Base-by-base conservation (phyloP, 345 rosid genomes). In the Schrenkiella parvula region DNA sequence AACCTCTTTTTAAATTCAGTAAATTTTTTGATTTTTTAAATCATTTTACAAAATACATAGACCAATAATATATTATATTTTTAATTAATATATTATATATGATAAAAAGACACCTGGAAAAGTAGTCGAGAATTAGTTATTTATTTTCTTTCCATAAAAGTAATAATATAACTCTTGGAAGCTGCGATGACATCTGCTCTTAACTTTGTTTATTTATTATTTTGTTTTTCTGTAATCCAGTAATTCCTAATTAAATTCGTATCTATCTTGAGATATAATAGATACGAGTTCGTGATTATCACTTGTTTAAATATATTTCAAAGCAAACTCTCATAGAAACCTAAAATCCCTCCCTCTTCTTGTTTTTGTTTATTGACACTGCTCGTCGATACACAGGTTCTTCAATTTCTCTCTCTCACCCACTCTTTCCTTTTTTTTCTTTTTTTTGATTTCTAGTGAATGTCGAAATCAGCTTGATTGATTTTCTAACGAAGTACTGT, bases 371-470 rank as follows among this genome's bases (percentile, higher is more conserved):
- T 19, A 10, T 43, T 10, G 8, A 42, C 56, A 22, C 12, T 22
- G 34, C 38, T 2, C 52, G 7, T 44, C 29, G 31, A 62, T 52
- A 62, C 51, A 54, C 15, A 64, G 65, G 70, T 72, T 72, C 47
- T 22, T 42, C 15, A n/a, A 31, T 66, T 60, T 72, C 22, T 54
- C 35, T 15, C 32, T 3, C 17, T 21, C 26, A 29, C 15, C 17
- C 51, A 50, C n/a, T 50, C 55, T 50, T 22, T 22, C 28, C n/a
- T 22, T n/a, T 4, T 57, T 15, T 1, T 43, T 4, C 23, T 19
- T 31, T 41, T 37, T 59, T 46, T 70, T 37, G 37, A 63, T 52
- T 29, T 14, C 19, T 38, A 4, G 14, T 44, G 7, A 32, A 12
- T 11, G 6, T 64, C 43, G 21, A 31, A 46, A n/a, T 12, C 38